phyloP scores from a whole-genome alignment of 352 stramenopile genomes.

The Albugo candida region DNA sequence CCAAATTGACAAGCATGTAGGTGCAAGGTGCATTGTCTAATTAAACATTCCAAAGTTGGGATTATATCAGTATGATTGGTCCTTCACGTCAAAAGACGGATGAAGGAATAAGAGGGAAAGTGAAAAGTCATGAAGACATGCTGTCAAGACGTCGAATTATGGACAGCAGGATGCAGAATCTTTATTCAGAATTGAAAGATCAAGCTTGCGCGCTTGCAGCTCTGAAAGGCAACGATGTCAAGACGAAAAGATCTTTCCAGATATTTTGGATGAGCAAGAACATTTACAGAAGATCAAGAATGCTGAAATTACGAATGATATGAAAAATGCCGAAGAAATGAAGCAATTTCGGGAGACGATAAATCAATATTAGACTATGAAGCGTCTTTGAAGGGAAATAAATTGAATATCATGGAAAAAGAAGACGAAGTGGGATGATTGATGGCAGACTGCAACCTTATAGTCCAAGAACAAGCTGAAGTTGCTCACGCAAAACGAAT shows the following conservation, averaged over 20 bases:
- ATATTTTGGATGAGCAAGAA: conserved; percentile 71
- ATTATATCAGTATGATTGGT: conserved; percentile 29
- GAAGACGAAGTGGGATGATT: conserved; percentile 64
- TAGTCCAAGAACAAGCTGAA: conserved; percentile 72
- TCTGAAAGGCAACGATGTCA: conserved; percentile 42
- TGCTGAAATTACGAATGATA: conserved; percentile 59
- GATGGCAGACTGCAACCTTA: conserved; percentile 69
- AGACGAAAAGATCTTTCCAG: conserved; percentile 66
- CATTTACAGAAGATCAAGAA: conserved; percentile 30
- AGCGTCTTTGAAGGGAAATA: conserved; percentile 34
- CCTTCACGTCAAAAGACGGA: too few relatives aligned
- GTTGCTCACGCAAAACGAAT: conserved; percentile 59
- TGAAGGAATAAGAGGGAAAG: conserved; percentile 14
- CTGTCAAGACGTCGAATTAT: conserved; percentile 66
- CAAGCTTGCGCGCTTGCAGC: conserved; percentile 33
- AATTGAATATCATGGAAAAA: conserved; percentile 41
- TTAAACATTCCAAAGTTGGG: not conserved
- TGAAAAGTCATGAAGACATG: conserved; percentile 63
- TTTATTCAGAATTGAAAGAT: conserved; percentile 37
- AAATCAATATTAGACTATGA: conserved; percentile 48
- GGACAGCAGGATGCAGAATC: conserved; percentile 50
- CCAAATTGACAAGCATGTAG: conserved; percentile 53
- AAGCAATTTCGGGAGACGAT: conserved; percentile 44
- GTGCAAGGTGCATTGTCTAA: conserved; percentile 1
- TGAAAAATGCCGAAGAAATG: conserved; percentile 39